Conservation (phyloP, 768 basidiomycete genomes). For the Dacryopinax primogenitus region DNA sequence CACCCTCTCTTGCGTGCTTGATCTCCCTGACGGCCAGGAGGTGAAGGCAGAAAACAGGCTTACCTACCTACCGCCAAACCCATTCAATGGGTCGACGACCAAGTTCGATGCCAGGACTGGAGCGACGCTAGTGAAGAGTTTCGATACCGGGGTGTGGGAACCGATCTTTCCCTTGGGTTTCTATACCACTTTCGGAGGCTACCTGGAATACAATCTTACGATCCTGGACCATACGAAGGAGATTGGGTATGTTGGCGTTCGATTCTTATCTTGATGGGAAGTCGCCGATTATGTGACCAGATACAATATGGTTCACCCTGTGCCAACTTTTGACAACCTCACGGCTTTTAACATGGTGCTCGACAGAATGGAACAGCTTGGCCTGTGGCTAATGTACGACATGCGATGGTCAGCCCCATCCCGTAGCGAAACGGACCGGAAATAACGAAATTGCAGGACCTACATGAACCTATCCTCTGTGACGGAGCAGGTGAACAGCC, state of each 20-base stretch:
- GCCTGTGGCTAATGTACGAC: slow-evolving; percentile 67
- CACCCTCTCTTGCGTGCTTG: slow-evolving; percentile 13
- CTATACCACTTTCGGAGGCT: slow-evolving; percentile 42
- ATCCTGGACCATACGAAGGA: slow-evolving; percentile 44
- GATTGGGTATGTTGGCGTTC: slow-evolving; percentile 34
- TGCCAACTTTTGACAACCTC: slow-evolving; percentile 51
- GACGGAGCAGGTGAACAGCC: slow-evolving; percentile 50
- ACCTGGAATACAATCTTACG: slow-evolving; percentile 32
- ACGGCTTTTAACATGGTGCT: slow-evolving; percentile 46
- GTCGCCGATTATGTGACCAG: slow-evolving; percentile 24
- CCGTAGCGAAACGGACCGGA: slow-evolving; percentile 5
- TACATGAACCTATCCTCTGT: slow-evolving; percentile 55
- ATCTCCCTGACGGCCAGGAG: slow-evolving; percentile 24
- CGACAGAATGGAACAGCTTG: slow-evolving; percentile 58
- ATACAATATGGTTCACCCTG: slow-evolving; percentile 49
- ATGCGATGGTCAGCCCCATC: slow-evolving; percentile 43
- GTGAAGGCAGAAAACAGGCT: slow-evolving; percentile 37
- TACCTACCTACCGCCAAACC: slow-evolving; percentile 27
- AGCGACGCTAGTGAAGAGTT: slow-evolving; percentile 16
- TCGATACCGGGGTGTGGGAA: slow-evolving; percentile 20
- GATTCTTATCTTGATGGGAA: slow-evolving; percentile 4
- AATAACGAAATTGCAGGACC: slow-evolving; percentile 26
- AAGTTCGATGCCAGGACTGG: slow-evolving; percentile 25
- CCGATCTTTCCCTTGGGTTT: slow-evolving; percentile 58
- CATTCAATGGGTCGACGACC: slow-evolving; percentile 20